Conservation (phyloP, 371 early-diverging fungal genomes). For the Nematocida displodere region DNA sequence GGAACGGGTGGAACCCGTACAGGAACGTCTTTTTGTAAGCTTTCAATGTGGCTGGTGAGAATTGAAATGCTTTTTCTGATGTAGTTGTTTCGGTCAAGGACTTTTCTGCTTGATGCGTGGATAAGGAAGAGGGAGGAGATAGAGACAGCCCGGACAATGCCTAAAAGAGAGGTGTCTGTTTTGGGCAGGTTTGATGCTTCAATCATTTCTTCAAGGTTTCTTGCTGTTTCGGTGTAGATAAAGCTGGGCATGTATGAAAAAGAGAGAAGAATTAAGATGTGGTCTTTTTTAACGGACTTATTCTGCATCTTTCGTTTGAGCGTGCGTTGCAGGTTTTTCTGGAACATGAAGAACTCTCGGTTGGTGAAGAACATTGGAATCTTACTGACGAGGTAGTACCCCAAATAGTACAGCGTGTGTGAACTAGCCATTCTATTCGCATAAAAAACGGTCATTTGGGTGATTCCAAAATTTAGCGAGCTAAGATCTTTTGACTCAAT, state of each 20-base stretch:
- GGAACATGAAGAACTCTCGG: conserved; percentile 50
- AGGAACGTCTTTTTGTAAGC: neutral
- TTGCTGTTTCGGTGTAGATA: conserved; percentile 39
- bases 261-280: conserved; percentile 22
- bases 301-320: conserved; percentile 26
- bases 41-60: conserved; percentile 19
- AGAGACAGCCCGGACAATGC: conserved; percentile 29
- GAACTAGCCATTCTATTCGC: neutral
- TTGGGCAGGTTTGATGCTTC: neutral
- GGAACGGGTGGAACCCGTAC: conserved; percentile 8
- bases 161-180: conserved; percentile 22
- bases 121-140: conserved; percentile 55
- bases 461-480: conserved; percentile 32
- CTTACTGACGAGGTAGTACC: conserved; percentile 56
- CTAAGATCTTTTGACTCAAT: conserved; percentile 41
- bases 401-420: conserved; percentile 47
- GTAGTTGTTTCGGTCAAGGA: conserved; percentile 57
- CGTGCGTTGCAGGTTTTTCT: conserved; percentile 55
- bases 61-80: conserved; percentile 54
- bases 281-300: neutral
- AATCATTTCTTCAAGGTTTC: conserved; percentile 7
- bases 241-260: conserved; percentile 52
- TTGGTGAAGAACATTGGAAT: conserved; percentile 37
- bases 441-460: conserved; percentile 32
- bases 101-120: conserved; percentile 57